Percentiles rank a stretch among this genome's conserved stretches.
Evolutionary conservation across 1,284 basidiomycete genomes (phyloP).

Genomic region (Ceratobasidium theobromae): DNA sequence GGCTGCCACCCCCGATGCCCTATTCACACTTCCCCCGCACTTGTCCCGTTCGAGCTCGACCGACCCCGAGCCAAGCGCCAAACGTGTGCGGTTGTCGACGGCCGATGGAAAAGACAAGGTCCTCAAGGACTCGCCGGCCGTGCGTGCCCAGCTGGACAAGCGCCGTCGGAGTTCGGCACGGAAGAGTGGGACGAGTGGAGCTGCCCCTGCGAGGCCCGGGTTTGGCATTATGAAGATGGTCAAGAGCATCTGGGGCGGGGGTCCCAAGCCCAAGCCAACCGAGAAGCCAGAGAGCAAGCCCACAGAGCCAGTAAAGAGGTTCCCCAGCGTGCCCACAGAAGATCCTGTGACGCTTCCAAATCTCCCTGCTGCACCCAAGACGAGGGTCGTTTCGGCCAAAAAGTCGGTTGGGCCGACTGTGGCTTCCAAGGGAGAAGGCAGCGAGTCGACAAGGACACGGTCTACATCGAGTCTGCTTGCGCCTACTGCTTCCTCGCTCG

Average conservation of each 20-base stretch:
- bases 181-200: constrained; percentile 9
- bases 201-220: not conserved
- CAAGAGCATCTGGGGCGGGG: constrained; percentile 17
- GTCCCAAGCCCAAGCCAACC: constrained; percentile 12
- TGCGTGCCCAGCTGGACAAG: constrained; percentile 13
- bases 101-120: constrained; percentile 5
- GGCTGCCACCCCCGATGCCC: not conserved
- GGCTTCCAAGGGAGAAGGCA: not conserved
- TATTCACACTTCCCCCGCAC: constrained; percentile 17
- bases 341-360: constrained; percentile 17
- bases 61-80: constrained; percentile 11
- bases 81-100: constrained; percentile 26
- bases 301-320: constrained; percentile 17
- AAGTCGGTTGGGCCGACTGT: not conserved
- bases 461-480: constrained; percentile 60
- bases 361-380: constrained; percentile 14
- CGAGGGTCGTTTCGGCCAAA: not conserved
- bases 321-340: constrained; percentile 23
- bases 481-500: constrained; percentile 75
- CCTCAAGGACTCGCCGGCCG: constrained; percentile 9
- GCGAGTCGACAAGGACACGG: not conserved
- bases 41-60: not conserved
- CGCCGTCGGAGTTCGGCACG: constrained; percentile 14
- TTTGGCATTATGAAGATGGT: constrained; percentile 29
- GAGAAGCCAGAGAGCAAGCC: not conserved